Percentiles rank a stretch among this genome's conserved stretches.
phyloP scores from a whole-genome alignment of 495 filamentous ascomycete species.

The Trichodelitschia bisporula region DNA sequence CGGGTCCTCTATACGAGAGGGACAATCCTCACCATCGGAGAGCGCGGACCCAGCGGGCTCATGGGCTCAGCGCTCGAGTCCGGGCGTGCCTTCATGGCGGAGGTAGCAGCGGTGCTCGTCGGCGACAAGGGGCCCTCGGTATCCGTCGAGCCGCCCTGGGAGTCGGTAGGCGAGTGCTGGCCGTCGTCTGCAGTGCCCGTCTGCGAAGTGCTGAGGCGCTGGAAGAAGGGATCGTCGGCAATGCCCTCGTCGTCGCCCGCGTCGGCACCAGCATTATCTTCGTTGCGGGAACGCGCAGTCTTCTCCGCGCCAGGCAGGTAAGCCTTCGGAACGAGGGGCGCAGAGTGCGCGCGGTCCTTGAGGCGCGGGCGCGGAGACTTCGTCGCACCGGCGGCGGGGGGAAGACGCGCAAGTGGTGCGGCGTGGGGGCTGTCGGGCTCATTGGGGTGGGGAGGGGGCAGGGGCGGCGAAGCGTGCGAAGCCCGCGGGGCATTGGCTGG shows the following conservation, averaged over 20 bases:
- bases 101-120: conserved; percentile 4
- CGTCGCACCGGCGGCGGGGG: background rate
- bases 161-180: conserved; percentile 6
- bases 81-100: too few relatives aligned
- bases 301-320: conserved; percentile 1
- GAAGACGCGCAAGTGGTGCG: too few relatives aligned
- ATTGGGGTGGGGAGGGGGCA: too few relatives aligned
- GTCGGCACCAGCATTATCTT: conserved; percentile 2
- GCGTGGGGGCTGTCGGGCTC: too few relatives aligned
- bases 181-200: background rate
- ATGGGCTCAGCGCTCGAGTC: conserved; percentile 2
- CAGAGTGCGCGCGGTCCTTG: conserved; percentile 11
- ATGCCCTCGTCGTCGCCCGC: conserved; percentile 6
- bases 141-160: conserved; percentile 7
- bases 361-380: conserved; percentile 3
- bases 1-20: too few relatives aligned
- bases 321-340: conserved; percentile 8
- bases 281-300: conserved; percentile 4
- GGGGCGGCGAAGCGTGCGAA: conserved; percentile 2
- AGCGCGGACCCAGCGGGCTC: conserved; percentile 7
- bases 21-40: too few relatives aligned
- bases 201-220: conserved; percentile 9
- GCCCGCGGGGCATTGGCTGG: conserved; percentile 1
- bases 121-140: conserved; percentile 11
- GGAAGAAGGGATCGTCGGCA: conserved; percentile 11